These are phyloP conservation scores for Waltergamsia citrina DNA, from an alignment of 2,329 filamentous ascomycete species.

Conservation along the genomic window DNA sequence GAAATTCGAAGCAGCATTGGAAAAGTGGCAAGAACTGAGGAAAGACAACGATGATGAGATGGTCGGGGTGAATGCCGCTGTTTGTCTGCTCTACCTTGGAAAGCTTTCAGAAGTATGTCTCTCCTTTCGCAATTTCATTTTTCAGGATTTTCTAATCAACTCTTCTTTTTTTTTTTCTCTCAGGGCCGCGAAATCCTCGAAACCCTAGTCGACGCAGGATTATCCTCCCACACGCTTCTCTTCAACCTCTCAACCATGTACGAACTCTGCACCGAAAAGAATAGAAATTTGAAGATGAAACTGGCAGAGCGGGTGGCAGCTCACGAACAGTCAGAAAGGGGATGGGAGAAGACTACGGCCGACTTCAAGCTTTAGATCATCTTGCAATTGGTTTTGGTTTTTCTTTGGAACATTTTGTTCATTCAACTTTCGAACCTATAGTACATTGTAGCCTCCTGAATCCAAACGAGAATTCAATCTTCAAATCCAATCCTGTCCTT, in stretches of 20 bases:
- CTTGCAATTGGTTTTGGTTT: too few species aligned
- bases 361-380: conserved; percentile 72
- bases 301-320: conserved; percentile 62
- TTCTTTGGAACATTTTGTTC: too few species aligned
- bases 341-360: conserved; percentile 61
- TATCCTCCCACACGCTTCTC: conserved; percentile 68
- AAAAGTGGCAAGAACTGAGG: conserved; percentile 46
- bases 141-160: not conserved
- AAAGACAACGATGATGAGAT: conserved; percentile 49
- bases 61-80: conserved; percentile 71
- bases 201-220: conserved; percentile 48
- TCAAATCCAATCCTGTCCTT: too few species aligned
- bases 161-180: not conserved
- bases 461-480: too few species aligned
- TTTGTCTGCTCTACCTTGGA: conserved; percentile 76
- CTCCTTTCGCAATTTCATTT: not conserved
- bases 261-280: conserved; percentile 77
- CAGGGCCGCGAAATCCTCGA: conserved; percentile 61
- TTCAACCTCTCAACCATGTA: conserved; percentile 91
- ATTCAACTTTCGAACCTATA: too few species aligned
- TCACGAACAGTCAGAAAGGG: conserved; percentile 43
- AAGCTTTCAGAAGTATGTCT: conserved; percentile 56
- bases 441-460: too few species aligned
- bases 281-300: conserved; percentile 57
- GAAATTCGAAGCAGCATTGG: conserved; percentile 54